These are phyloP conservation scores for Talaromyces funiculosus DNA, from an alignment of 2,329 filamentous ascomycete genomes.

Conservation along the genomic window DNA sequence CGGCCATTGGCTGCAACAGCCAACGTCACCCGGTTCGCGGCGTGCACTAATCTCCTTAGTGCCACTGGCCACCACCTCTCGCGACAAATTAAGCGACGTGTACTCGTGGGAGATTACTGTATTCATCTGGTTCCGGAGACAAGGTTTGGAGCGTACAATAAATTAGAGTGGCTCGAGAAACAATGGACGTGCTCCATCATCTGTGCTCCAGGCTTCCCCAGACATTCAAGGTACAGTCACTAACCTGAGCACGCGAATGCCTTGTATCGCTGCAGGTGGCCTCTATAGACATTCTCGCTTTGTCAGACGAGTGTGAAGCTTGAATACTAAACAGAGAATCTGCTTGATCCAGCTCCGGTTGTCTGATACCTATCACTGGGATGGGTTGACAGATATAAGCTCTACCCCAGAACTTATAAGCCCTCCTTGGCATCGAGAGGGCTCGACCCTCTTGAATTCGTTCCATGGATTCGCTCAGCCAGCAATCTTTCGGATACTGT, in stretches of 20 bases:
- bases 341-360: not conserved
- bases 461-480: not conserved
- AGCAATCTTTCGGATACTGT: not conserved
- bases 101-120: not conserved
- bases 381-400: not conserved
- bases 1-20: not conserved
- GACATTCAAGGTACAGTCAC: not conserved
- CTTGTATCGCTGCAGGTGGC: not conserved
- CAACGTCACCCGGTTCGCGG: not conserved
- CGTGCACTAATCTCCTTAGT: not conserved
- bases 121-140: not conserved
- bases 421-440: not conserved
- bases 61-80: not conserved
- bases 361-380: not conserved
- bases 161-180: not conserved
- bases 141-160: not conserved
- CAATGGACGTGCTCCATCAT: not conserved
- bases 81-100: conserved; percentile 4
- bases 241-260: not conserved
- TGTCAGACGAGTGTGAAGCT: not conserved
- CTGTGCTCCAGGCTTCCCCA: not conserved
- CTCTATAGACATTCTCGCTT: not conserved
- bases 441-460: not conserved
- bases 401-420: not conserved
- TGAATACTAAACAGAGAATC: not conserved